These are phyloP conservation scores for Hypoxylon crocopeplum DNA, from an alignment of 495 filamentous ascomycete species.

Conservation along the genomic window DNA sequence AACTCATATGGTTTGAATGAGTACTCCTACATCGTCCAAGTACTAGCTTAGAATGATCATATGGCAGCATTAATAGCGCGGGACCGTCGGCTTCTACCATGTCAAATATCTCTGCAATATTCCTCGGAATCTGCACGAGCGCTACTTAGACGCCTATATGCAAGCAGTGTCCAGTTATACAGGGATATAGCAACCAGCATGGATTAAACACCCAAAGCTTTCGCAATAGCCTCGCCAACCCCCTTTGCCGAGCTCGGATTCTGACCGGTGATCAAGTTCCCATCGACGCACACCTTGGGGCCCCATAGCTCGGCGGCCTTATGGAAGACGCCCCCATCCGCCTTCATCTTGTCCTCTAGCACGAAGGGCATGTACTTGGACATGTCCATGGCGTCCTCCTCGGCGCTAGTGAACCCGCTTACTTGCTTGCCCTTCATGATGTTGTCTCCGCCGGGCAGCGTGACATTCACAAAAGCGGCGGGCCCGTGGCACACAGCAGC, in stretches of 20 bases:
- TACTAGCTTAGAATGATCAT: too few species aligned
- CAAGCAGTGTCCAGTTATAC: background rate
- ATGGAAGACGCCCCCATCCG: constrained; percentile 53
- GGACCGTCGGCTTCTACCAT: too few species aligned
- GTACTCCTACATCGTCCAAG: too few species aligned
- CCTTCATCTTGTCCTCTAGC: constrained; percentile 60
- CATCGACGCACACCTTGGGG: constrained; percentile 58
- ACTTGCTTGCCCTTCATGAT: constrained; percentile 57
- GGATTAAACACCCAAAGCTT: background rate
- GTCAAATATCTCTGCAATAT: too few species aligned
- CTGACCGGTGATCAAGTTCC: constrained; percentile 66
- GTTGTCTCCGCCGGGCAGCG: constrained; percentile 53
- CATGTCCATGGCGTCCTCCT: constrained; percentile 58
- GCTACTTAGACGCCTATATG: background rate
- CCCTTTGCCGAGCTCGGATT: constrained; percentile 63
- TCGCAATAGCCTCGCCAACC: constrained; percentile 47
- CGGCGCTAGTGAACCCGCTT: constrained; percentile 64
- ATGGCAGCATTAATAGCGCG: too few species aligned
- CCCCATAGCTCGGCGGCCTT: constrained; percentile 62
- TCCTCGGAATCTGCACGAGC: too few species aligned
- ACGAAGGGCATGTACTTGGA: constrained; percentile 59
- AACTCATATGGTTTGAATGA: constrained; percentile 1
- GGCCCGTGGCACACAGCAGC: constrained; percentile 66
- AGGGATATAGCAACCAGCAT: background rate
- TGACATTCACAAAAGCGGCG: constrained; percentile 60